A percentile compares a stretch with the other conserved stretches of the same genome.
These are phyloP conservation scores for Pseudogymnoascus sp. DNA, from an alignment of 2,329 filamentous ascomycete genomes.

Conservation along the genomic window DNA sequence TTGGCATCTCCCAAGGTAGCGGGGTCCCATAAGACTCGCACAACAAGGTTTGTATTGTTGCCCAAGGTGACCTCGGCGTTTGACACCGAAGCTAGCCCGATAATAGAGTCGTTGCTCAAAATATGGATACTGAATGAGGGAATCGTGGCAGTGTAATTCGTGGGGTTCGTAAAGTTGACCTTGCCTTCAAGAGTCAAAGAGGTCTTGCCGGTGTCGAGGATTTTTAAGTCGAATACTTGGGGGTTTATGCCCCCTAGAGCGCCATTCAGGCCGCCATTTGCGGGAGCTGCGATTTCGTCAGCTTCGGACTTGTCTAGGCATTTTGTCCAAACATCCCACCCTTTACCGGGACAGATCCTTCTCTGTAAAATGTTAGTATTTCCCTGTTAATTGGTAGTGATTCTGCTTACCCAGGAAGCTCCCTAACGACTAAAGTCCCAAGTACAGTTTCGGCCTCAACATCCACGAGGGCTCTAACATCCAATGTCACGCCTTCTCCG, in stretches of 20 bases:
- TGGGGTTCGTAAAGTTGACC: slow-evolving; percentile 86
- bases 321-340: slow-evolving; percentile 56
- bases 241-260: slow-evolving; percentile 45
- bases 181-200: slow-evolving; percentile 64
- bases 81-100: slow-evolving; percentile 67
- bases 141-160: slow-evolving; percentile 73
- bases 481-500: slow-evolving; percentile 56
- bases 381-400: neutral
- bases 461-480: slow-evolving; percentile 73
- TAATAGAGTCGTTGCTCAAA: slow-evolving; percentile 61
- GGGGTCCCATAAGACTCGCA: slow-evolving; percentile 71
- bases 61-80: slow-evolving; percentile 60
- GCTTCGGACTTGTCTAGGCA: slow-evolving; percentile 24
- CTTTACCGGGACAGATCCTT: slow-evolving; percentile 85
- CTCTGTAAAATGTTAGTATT: slow-evolving; percentile 20
- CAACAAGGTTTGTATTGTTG: slow-evolving; percentile 61
- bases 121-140: slow-evolving; percentile 75
- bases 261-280: slow-evolving; percentile 35
- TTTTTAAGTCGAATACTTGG: slow-evolving; percentile 61
- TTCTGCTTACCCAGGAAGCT: slow-evolving; percentile 57
- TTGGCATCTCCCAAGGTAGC: slow-evolving; percentile 50
- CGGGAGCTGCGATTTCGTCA: slow-evolving; percentile 46
- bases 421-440: slow-evolving; percentile 71
- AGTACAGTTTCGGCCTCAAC: slow-evolving; percentile 75
- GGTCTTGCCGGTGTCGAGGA: slow-evolving; percentile 64